Base-by-base conservation (phyloP, 2,329 filamentous ascomycete genomes). In the Stylonectria norvegica region DNA sequence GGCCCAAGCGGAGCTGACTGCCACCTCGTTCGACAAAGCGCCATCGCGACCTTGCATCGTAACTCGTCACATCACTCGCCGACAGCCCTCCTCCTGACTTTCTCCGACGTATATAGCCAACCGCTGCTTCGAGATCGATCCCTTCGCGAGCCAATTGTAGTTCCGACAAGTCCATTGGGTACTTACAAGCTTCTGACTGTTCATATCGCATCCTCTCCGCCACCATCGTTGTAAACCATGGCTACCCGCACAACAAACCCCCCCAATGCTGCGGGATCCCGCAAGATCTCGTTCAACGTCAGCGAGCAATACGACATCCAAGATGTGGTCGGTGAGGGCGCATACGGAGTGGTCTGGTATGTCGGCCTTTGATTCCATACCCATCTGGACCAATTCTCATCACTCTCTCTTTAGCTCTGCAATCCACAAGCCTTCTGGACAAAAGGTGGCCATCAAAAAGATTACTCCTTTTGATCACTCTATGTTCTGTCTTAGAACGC, bases 401-500 rank as follows among this genome's bases (percentile, higher is more conserved):
- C 6, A 40, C 32, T 18, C 9, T 19, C 32, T 14, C 25, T 35
- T 47, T 57, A 95, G 89, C 72, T 98, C 93, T 46, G 93, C 93
- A 42, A 83, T 97, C 55, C 93, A 98, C 75, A 97, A 97, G 72
- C 93, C 93, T 16, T 97, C 93, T 0, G 85, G 89, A 49, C 93
- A 98, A 70, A 97, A 97, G 71, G 93, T 98, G 45, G 93, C 93
- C 47, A 98, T 98, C 76, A 98, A 98, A 78, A 98, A 98, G 79
- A 98, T 98, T 60, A 97, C 90, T 0, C 93, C 93, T 5, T 98
- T 98, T 68, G 93, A 98, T 62, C 93, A 97, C 67, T 95, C 89
- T 64, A 96, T 96, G 90, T 96, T 96, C 76, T 96, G 91, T 66
- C 73, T 98, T 59, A 79, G 93, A 65, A 98, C 93, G 1, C 75